Base-by-base conservation (phyloP, 139 green algal species). In the Chlorella sp. region DNA sequence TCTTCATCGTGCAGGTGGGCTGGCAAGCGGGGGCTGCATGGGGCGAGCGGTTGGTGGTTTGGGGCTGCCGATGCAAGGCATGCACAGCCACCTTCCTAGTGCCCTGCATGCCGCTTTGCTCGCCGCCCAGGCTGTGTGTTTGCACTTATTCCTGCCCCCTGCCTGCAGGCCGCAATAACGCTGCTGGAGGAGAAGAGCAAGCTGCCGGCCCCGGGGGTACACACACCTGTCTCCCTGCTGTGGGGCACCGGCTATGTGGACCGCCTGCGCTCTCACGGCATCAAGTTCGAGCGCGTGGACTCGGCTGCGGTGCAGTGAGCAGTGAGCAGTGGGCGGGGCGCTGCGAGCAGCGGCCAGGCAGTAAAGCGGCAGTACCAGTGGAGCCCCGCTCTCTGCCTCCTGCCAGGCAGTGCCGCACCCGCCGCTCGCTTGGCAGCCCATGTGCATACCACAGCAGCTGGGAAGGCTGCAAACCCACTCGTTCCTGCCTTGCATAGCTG, bases 101-200 rank as follows among this genome's bases (percentile, higher is more conserved):
- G 14, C 64, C 64, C 30, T 32, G 30, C 9, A 56, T 24, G 7
- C 43, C 72, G 20, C 26, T 6, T 28, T 64, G 43, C 73, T 40
- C 40, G 73, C 73, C 73, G 40, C 19, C 73, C 73, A n/a, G 60
- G 14, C 1, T 16, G n/a, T 9, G 1, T 8, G n/a, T 43, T n/a
- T 43, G 30, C 30, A 41, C 64, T 65, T 24, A 20, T 65, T 65
- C 7, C 56, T 65, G 26, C 56, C n/a, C 40, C 69, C 77, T 13
- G 36, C 67, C n/a, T 75, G 26, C 87, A 92, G 86, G 75, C 87
- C 38, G 91, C 92, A 22, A 41, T 89, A 40, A 88, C 82, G 20
- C 68, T 95, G 41, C 86, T 94, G 70, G 82, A 92, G 60, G 91
- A 95, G 82, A 73, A 77, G 44, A 64, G 74, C 17, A 69, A 24